These are phyloP conservation scores for Coemansia sp. DNA, from an alignment of 192 early-diverging fungal genomes.

Conservation along the genomic window DNA sequence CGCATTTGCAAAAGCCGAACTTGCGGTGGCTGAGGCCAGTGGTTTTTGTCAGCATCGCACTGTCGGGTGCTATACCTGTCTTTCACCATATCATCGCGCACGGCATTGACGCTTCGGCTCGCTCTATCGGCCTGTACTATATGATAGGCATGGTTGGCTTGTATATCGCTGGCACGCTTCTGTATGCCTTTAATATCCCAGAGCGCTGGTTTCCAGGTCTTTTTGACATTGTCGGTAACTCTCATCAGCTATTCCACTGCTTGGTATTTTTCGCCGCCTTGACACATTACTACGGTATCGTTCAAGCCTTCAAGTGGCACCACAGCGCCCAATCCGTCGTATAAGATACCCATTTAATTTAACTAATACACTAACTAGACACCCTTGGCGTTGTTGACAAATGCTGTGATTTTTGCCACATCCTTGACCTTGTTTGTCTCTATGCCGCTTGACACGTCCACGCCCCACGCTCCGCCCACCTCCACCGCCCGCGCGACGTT, in stretches of 20 bases:
- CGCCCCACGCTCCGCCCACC: constrained; percentile 73
- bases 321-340: constrained; percentile 48
- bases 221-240: constrained; percentile 80
- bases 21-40: constrained; percentile 78
- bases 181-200: constrained; percentile 83
- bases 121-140: constrained; percentile 65
- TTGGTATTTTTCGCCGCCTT: constrained; percentile 79
- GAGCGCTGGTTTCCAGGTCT: constrained; percentile 83
- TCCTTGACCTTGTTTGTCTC: constrained; percentile 86
- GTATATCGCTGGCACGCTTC: constrained; percentile 81
- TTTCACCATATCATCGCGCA: constrained; percentile 69
- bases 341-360: neutral
- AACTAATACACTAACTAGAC: neutral
- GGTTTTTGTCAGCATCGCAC: constrained; percentile 77
- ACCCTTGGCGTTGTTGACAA: constrained; percentile 59
- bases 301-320: constrained; percentile 58
- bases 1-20: constrained; percentile 69
- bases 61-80: constrained; percentile 75
- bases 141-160: constrained; percentile 68
- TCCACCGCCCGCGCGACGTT: constrained; percentile 79
- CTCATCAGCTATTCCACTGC: constrained; percentile 95
- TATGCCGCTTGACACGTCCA: constrained; percentile 94
- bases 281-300: constrained; percentile 74
- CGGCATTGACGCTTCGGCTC: constrained; percentile 59
- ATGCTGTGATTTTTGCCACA: constrained; percentile 67